Base-by-base conservation (phyloP, 768 basidiomycete species). In the Boletus pseudo-olivaceus region DNA sequence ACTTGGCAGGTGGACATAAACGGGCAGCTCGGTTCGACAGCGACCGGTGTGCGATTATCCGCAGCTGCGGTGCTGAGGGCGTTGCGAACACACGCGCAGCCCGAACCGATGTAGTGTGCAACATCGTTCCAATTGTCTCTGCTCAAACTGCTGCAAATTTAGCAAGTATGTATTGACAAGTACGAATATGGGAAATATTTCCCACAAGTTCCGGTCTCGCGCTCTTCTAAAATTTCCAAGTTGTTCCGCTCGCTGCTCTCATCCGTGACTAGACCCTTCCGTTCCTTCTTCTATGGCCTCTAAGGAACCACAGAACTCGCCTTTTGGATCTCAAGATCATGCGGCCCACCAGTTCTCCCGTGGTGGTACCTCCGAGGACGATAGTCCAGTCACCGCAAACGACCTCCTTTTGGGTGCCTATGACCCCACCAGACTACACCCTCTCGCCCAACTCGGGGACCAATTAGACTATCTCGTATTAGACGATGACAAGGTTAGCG, bases 401-500 rank as follows among this genome's bases (percentile, higher is more conserved):
- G 92, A 95, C 78, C 77, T 98, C 62, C 87, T 98, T 62, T 78
- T 84, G 74, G 85, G 85, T 61, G 82, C 88, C 11, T 95, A 92
- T 75, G 94, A 98, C 77, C 91, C 95, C 50, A 82, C 92, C 48
- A 87, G 84, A 75, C 80, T 99, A 51, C 97, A 99, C 70, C 97
- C 97, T 52, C 78, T 99, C 65, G 95, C 97, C 42, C 86, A 87
- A 51, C 77, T 98, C 57, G 88, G 93, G 58, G 91, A 93, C 71
- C 88, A 93, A 78, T 77, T 99, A 62, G 97, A 99, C 75, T 98
- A 97, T 75, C 77, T 99, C 50, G 80, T 91, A 62, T 82, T 99
- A 54, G 96, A 98, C 59, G 97, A 99, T 72, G 96, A 96, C 76
- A 96, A 98, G 78, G 86, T 87, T 63, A 93, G 75, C 72, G 85